phyloP scores from a whole-genome alignment of 129 eudicot genomes.

The Helianthus tuberosus region DNA sequence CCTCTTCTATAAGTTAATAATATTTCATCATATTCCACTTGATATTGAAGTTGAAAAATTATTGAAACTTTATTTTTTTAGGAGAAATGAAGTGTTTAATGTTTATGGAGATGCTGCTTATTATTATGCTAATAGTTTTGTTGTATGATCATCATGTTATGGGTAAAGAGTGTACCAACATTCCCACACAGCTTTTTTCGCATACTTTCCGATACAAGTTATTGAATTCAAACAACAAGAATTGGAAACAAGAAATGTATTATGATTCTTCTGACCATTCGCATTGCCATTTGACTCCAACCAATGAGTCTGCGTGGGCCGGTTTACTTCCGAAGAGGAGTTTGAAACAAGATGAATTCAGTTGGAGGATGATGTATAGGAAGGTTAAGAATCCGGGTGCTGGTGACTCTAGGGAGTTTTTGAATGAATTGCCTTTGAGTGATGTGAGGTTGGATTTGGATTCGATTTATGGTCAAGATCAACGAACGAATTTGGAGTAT shows the following conservation, averaged over 20 bases:
- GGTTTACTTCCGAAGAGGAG: slow-evolving; percentile 70
- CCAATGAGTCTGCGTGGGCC: slow-evolving; percentile 73
- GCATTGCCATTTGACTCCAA: slow-evolving; percentile 72
- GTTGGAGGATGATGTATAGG: slow-evolving; percentile 65
- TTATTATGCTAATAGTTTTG: slow-evolving; percentile 24
- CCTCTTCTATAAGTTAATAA: too few species aligned
- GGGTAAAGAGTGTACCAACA: slow-evolving; percentile 69
- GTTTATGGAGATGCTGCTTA: slow-evolving; percentile 26
- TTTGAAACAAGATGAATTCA: slow-evolving; percentile 55
- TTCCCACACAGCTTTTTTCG: slow-evolving; percentile 47
- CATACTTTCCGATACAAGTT: slow-evolving; percentile 64
- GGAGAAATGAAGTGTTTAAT: not conserved
- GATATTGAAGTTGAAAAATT: not conserved
- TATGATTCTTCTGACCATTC: too few species aligned
- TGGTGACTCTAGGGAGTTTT: slow-evolving; percentile 35
- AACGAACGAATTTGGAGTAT: slow-evolving; percentile 76
- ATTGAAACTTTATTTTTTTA: not conserved
- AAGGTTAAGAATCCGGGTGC: slow-evolving; percentile 43
- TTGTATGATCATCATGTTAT: slow-evolving; percentile 18
- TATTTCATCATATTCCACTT: not conserved
- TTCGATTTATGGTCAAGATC: slow-evolving; percentile 68
- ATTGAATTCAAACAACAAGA: slow-evolving; percentile 49
- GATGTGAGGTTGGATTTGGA: slow-evolving; percentile 65
- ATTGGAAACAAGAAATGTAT: slow-evolving; percentile 57
- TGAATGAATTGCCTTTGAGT: slow-evolving; percentile 52